These are phyloP conservation scores for Cymbopogon citratus DNA, from an alignment of 176 grass and related monocot species.

Conservation along the genomic window DNA sequence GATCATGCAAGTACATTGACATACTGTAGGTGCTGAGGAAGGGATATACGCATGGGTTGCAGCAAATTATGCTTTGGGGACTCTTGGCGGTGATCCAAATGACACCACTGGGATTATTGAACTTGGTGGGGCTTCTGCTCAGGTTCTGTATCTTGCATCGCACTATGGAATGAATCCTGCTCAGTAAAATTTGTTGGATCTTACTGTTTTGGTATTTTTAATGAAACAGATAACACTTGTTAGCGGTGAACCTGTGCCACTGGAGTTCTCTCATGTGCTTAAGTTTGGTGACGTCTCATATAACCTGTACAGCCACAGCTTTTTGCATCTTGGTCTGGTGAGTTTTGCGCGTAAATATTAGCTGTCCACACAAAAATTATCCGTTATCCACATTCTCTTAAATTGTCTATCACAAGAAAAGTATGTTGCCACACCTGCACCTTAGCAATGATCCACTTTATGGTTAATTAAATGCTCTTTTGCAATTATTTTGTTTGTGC, in stretches of 20 bases:
- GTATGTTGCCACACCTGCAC: background rate
- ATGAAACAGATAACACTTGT: constrained; percentile 65
- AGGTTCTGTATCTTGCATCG: constrained; percentile 47
- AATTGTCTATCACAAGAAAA: background rate
- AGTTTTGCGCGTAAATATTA: constrained; percentile 21
- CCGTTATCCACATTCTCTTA: background rate
- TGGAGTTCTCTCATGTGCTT: constrained; percentile 56
- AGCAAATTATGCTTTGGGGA: constrained; percentile 75
- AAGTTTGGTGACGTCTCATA: constrained; percentile 61
- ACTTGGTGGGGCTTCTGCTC: constrained; percentile 84
- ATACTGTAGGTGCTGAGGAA: constrained; percentile 68
- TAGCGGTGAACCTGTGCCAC: constrained; percentile 49
- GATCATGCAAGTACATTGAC: constrained; percentile 12
- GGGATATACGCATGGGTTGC: constrained; percentile 90
- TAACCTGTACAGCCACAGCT: constrained; percentile 82
- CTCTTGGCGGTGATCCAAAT: constrained; percentile 45
- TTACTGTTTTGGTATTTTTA: background rate
- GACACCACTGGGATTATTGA: constrained; percentile 82
- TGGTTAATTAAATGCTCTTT: background rate
- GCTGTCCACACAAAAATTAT: background rate
- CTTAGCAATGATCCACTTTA: background rate
- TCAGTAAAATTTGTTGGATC: background rate
- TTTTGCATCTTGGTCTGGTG: constrained; percentile 92
- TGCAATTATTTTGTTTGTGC: constrained; percentile 1
- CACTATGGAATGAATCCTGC: background rate